Base-by-base conservation (phyloP, 2,329 filamentous ascomycete species). In the Microcyclospora tardicrescens region DNA sequence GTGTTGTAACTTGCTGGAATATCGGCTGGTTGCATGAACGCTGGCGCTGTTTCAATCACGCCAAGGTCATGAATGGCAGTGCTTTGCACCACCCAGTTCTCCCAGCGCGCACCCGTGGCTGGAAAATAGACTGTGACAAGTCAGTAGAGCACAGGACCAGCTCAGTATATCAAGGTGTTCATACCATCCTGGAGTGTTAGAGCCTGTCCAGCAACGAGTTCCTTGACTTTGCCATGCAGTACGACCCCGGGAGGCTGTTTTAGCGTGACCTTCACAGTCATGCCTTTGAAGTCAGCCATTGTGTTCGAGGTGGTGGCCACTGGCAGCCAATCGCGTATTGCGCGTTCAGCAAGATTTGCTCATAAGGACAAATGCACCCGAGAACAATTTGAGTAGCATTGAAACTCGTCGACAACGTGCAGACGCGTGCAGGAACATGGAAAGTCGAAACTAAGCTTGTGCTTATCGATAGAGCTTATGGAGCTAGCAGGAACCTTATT, bases 201-300 rank as follows among this genome's bases (percentile, higher is more conserved):
- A 43, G 77, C 79, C 54, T 75, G 72, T 16, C 80, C 77, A 44
- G 79, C 71, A 13, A 56, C 48, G 38, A 89, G 77, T 49, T 77
- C 70, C 43, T 75, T 72, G 28, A 93, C 81, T 15, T 75, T 73
- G 37, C 84, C 84, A 43, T 77, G 75, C 36, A 89, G 64, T 51
- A 74, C 67, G 32, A 72, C 73, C 43, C 74, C 73, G 2, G 72
- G 69, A 37, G 81, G 79, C 42, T 75, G 68, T 51, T 71, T 73
- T 46, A 91, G 69, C 28, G 79, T 80, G 53, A 91, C 78, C 43
- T 77, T 65, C 62, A 91, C 84, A 43, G 79, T 77, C 59, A 84
- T 72, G 44, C 84, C 84, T 53, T 84, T 76, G 58, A 89, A 85
- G 43, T 70, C 68, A 35, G 79, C 76, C 78, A 82, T 82, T 49